phyloP scores from a whole-genome alignment of 768 basidiomycete genomes.

The Boletus barrowsii region DNA sequence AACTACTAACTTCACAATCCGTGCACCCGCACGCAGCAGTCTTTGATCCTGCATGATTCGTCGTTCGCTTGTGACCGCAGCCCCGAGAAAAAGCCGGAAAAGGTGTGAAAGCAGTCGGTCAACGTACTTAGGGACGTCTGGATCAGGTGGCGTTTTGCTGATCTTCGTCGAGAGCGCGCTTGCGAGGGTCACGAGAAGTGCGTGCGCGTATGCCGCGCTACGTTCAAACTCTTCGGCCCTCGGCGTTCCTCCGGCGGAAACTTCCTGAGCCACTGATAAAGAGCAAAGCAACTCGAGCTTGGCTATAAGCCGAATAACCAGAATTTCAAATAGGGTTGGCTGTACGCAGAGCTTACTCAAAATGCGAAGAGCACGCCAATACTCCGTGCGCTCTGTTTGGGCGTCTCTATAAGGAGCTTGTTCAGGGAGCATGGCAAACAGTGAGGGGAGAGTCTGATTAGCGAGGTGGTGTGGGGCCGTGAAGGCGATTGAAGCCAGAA shows the following conservation, averaged over 20 bases:
- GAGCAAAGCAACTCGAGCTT: slow-evolving; percentile 73
- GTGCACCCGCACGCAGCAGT: slow-evolving; percentile 44
- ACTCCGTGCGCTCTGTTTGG: slow-evolving; percentile 52
- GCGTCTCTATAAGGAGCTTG: slow-evolving; percentile 54
- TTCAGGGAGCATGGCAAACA: slow-evolving; percentile 77
- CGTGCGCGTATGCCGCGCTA: slow-evolving; percentile 80
- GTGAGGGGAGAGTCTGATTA: slow-evolving; percentile 72
- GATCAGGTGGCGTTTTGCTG: slow-evolving; percentile 43
- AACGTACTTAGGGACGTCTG: slow-evolving; percentile 77
- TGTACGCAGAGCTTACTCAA: slow-evolving; percentile 72
- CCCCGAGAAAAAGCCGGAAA: slow-evolving; percentile 58
- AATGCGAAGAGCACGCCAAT: slow-evolving; percentile 64
- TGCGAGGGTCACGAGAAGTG: slow-evolving; percentile 69
- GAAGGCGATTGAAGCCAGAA: slow-evolving; percentile 61
- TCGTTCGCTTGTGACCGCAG: slow-evolving; percentile 29
- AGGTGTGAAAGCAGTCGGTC: slow-evolving; percentile 72
- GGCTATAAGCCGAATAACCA: slow-evolving; percentile 72
- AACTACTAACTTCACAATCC: slow-evolving; percentile 64
- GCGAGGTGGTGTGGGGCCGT: slow-evolving; percentile 63
- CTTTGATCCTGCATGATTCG: slow-evolving; percentile 37
- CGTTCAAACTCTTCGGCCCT: slow-evolving; percentile 49
- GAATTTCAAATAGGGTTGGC: slow-evolving; percentile 76
- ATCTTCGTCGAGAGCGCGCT: slow-evolving; percentile 58
- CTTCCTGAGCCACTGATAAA: slow-evolving; percentile 15
- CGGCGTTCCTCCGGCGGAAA: not conserved